Evolutionary conservation across 345 rosid genomes (phyloP), one percentile per base, ranked within the genome.

Genomic region (Murraya paniculata): DNA sequence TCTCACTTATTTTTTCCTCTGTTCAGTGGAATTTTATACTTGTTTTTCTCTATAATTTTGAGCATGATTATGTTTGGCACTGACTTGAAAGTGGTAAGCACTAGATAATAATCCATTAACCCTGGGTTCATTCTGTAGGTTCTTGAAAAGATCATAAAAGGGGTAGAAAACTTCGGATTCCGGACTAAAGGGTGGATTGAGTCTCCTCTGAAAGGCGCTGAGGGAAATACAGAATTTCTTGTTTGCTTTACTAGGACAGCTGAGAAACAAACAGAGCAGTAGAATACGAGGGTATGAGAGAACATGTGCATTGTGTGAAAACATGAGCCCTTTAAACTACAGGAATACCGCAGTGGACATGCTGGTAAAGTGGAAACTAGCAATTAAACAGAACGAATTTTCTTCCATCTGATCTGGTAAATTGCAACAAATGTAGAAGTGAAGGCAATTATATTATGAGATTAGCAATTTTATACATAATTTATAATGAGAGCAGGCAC

Each of bases 191-290:
- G 94, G 13, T 91, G 89, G 89, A 92, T 94, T 0, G 98, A 91
- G 81, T 96, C 98, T 80, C 99, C 98, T 56, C 56, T 96, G 35
- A 94, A 92, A 85, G 99, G 98, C 2, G 94, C 98, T 0, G 97
- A 92, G 79, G 99, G 98, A 50, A 94, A 96, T 68, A 89, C 79
- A 60, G 99, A 96, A 85, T 96, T 96, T 88, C 88, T 94, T 38
- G 97, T 82, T 74, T 82, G 89, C 84, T 96, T 96, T 79, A 67
- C 36, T 75, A 84, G 95, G 73, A 82, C 70, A 55, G 61, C 70
- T 6, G 83, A 85, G 68, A 85, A 82, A 76, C 78, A 13, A 16
- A 74, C 76, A 24, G 84, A 80, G 64, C 75, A 27, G 45, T 19
- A 38, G 30, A 19, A 33, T 18, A 25, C 7, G 19, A 24, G 19